A percentile compares a stretch with the other conserved stretches of the same genome.
Conservation (phyloP, 2,329 filamentous ascomycete genomes). For the Monilinia aucupariae region DNA sequence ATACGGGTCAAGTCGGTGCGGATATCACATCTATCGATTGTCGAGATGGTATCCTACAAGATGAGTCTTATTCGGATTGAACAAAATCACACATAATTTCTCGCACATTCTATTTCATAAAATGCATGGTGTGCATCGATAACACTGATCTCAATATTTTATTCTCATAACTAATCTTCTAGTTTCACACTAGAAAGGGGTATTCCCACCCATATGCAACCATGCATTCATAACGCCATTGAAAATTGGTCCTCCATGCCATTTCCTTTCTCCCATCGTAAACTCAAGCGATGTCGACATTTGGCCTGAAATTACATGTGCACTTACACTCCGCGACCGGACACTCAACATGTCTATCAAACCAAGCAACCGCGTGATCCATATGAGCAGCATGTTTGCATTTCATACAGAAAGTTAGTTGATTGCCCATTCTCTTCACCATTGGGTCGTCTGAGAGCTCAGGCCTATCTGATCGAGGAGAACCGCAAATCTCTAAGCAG, state of each 20-base stretch:
- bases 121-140: not conserved
- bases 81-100: not conserved
- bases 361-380: slow-evolving; percentile 64
- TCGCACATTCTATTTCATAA: not conserved
- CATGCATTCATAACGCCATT: slow-evolving; percentile 1
- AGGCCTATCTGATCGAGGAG: slow-evolving; percentile 55
- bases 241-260: not conserved
- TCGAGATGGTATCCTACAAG: not conserved
- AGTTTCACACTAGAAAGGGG: slow-evolving; percentile 4
- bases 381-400: slow-evolving; percentile 65
- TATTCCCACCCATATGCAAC: slow-evolving; percentile 1
- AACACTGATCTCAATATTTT: not conserved
- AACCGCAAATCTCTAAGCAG: slow-evolving; percentile 61
- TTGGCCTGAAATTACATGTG: slow-evolving; percentile 41
- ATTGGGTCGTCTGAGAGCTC: slow-evolving; percentile 46
- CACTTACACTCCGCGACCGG: slow-evolving; percentile 65
- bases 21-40: not conserved
- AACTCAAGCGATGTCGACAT: slow-evolving; percentile 8
- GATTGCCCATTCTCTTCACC: slow-evolving; percentile 47
- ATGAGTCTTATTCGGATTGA: not conserved
- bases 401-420: slow-evolving; percentile 63
- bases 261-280: not conserved
- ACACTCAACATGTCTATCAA: slow-evolving; percentile 58
- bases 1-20: not conserved
- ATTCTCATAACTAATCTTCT: not conserved